A percentile compares a stretch with the other conserved stretches of the same genome.
Evolutionary conservation across 345 rosid genomes (phyloP).

Genomic region (Combretum micranthum): DNA sequence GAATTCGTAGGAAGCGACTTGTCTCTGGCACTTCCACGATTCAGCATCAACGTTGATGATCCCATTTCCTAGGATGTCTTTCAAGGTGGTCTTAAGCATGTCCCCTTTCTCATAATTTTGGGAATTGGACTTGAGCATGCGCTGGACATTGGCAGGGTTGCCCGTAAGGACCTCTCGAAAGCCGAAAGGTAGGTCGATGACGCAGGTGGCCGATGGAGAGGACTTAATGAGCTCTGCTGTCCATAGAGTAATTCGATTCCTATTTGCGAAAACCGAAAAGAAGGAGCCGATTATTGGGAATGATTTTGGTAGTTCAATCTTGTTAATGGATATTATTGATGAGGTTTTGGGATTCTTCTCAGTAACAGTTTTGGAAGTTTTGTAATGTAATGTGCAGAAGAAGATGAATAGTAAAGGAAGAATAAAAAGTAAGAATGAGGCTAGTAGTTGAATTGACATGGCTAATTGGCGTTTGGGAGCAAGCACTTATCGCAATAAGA

Average conservation of each 20-base stretch:
- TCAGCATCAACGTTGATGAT: slow-evolving; percentile 56
- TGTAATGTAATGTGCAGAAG: too few species aligned
- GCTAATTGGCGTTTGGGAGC: too few species aligned
- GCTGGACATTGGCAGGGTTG: slow-evolving; percentile 50
- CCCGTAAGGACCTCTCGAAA: slow-evolving; percentile 28
- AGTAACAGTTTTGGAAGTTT: too few species aligned
- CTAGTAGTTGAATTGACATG: too few species aligned
- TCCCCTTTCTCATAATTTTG: slow-evolving; percentile 42
- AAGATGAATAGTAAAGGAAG: too few species aligned
- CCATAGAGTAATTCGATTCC: slow-evolving; percentile 36
- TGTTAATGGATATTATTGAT: too few species aligned
- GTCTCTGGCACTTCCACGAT: slow-evolving; percentile 58
- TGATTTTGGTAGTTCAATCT: slow-evolving; percentile 18
- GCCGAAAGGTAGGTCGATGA: slow-evolving; percentile 25
- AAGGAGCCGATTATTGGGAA: slow-evolving; percentile 40
- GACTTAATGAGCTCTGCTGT: slow-evolving; percentile 28
- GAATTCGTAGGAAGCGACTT: slow-evolving; percentile 62
- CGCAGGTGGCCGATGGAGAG: slow-evolving; percentile 41
- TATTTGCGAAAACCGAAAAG: slow-evolving; percentile 18
- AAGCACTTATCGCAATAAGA: too few species aligned
- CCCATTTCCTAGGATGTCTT: slow-evolving; percentile 58
- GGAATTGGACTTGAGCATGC: slow-evolving; percentile 50
- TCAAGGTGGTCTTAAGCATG: slow-evolving; percentile 5
- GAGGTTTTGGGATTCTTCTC: too few species aligned
- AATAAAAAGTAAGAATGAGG: too few species aligned